These are phyloP conservation scores for Akanthomyces muscarius DNA, from an alignment of 2,329 filamentous ascomycete species.

Conservation along the genomic window DNA sequence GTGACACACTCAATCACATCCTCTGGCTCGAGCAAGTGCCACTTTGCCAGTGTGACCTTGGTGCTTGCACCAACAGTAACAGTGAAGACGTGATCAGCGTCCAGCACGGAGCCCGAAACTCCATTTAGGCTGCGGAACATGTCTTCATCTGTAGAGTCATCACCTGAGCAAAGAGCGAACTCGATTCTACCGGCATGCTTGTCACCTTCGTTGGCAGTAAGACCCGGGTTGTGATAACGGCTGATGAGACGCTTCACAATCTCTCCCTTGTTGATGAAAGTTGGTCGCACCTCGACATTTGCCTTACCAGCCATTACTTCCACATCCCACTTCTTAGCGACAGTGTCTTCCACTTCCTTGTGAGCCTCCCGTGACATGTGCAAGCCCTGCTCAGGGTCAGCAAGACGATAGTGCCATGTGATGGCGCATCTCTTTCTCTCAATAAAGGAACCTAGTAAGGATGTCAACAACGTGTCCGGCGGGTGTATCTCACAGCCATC, in stretches of 20 bases:
- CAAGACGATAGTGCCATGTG: slow-evolving; percentile 95
- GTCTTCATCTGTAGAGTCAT: slow-evolving; percentile 98
- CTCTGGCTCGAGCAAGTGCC: slow-evolving; percentile 82
- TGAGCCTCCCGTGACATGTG: slow-evolving; percentile 79
- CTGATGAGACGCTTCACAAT: slow-evolving; percentile 81
- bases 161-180: slow-evolving; percentile 86
- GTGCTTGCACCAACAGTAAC: slow-evolving; percentile 89
- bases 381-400: slow-evolving; percentile 77
- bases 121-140: slow-evolving; percentile 79
- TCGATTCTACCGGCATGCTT: slow-evolving; percentile 56
- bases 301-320: slow-evolving; percentile 97
- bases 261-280: slow-evolving; percentile 96
- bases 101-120: slow-evolving; percentile 49
- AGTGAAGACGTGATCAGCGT: slow-evolving; percentile 70
- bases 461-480: not conserved
- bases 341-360: slow-evolving; percentile 71
- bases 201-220: slow-evolving; percentile 42
- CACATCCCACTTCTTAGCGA: slow-evolving; percentile 78
- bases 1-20: slow-evolving; percentile 74
- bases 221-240: slow-evolving; percentile 58
- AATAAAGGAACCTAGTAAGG: slow-evolving; percentile 70
- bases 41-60: slow-evolving; percentile 85
- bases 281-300: slow-evolving; percentile 93
- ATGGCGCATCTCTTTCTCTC: slow-evolving; percentile 91
- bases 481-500: not conserved